Percentiles rank a stretch among this genome's conserved stretches.
Evolutionary conservation across 2,329 filamentous ascomycete species (phyloP).

Genomic region (Fusarium succisae): DNA sequence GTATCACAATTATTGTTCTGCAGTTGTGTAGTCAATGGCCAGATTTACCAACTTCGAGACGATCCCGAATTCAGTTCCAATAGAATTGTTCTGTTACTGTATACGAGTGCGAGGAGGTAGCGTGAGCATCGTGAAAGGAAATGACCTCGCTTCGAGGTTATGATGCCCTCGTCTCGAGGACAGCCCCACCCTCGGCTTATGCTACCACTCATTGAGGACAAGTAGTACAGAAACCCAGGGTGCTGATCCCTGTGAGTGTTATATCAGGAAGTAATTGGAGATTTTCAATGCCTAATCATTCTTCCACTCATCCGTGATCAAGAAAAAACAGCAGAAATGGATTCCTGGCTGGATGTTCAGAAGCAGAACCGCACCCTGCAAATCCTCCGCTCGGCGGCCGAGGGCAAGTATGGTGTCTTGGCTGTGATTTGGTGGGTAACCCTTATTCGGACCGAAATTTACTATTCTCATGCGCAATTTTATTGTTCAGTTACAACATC

Average conservation of each 20-base stretch:
- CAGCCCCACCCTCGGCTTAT: neutral
- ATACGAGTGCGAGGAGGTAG: too few relatives aligned
- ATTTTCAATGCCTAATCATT: neutral
- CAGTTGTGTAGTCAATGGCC: neutral
- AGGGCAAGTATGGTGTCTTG: constrained; percentile 18
- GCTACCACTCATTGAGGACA: neutral
- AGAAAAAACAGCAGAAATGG: neutral
- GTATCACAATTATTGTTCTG: neutral
- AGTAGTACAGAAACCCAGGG: neutral
- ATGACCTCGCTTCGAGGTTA: too few relatives aligned
- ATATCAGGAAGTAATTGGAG: neutral
- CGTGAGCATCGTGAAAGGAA: too few relatives aligned
- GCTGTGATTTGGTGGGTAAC: constrained; percentile 10
- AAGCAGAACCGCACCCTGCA: neutral
- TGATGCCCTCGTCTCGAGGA: neutral
- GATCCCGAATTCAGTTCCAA: neutral
- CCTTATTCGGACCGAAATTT: neutral
- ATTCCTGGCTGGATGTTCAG: neutral
- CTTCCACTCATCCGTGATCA: neutral
- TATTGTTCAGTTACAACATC: constrained; percentile 18
- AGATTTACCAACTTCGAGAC: neutral
- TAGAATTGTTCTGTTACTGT: too few relatives aligned
- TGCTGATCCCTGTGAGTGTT: neutral
- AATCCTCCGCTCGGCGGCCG: neutral
- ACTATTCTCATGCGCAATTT: neutral